A percentile compares a stretch with the other conserved stretches of the same genome.
These are phyloP conservation scores for Collybiopsis luxurians DNA, from an alignment of 768 basidiomycete species.

Conservation along the genomic window DNA sequence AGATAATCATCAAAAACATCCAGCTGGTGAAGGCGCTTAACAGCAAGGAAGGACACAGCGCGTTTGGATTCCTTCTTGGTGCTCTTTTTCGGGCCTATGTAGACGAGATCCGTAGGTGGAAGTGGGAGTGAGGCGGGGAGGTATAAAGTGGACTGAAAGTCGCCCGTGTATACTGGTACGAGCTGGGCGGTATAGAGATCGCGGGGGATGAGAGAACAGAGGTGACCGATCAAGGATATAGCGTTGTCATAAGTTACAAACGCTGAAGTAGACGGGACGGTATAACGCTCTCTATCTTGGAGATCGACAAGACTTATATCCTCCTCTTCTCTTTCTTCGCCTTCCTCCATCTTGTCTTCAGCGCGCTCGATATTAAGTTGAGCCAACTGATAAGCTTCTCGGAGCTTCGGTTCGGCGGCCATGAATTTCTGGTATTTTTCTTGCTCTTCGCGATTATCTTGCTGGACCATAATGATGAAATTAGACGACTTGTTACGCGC, in stretches of 20 bases:
- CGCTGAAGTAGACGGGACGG: constrained; percentile 71
- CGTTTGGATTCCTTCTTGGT: constrained; percentile 84
- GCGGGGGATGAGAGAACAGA: constrained; percentile 76
- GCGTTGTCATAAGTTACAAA: constrained; percentile 77
- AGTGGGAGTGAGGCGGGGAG: constrained; percentile 71
- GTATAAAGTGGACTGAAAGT: constrained; percentile 54
- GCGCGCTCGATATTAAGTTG: constrained; percentile 39
- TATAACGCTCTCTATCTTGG: constrained; percentile 66
- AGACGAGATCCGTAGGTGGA: constrained; percentile 48
- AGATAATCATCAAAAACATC: constrained; percentile 83
- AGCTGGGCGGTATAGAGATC: constrained; percentile 65
- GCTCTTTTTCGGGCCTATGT: constrained; percentile 53
- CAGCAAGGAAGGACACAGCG: constrained; percentile 77
- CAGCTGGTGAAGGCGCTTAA: constrained; percentile 63
- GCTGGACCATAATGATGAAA: constrained; percentile 78
- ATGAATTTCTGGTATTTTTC: constrained; percentile 57
- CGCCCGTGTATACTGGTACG: constrained; percentile 59
- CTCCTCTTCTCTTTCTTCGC: constrained; percentile 41
- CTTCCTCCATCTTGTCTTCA: constrained; percentile 32
- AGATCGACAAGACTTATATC: constrained; percentile 52
- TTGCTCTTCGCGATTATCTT: constrained; percentile 52
- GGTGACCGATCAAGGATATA: constrained; percentile 64
- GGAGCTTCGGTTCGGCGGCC: constrained; percentile 62
- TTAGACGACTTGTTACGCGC: constrained; percentile 75
- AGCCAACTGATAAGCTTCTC: constrained; percentile 56